Evolutionary conservation across 176 grass and related monocot species (phyloP).

Genomic region (Musa beccarii): DNA sequence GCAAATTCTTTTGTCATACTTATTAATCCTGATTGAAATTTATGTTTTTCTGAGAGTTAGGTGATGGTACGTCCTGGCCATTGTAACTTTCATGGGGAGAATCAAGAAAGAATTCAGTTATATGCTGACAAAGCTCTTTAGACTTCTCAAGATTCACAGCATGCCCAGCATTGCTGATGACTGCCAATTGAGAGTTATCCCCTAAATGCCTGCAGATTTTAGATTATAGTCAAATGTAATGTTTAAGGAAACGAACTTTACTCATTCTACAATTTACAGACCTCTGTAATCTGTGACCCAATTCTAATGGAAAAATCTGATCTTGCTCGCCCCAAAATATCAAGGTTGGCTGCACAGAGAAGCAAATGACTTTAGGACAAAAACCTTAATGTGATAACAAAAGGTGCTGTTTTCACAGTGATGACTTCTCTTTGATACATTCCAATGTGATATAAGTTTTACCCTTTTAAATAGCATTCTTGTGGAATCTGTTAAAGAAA

Average conservation of each 20-base stretch:
- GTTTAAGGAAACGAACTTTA: neutral
- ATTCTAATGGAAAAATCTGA: conserved; percentile 75
- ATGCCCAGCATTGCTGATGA: conserved; percentile 71
- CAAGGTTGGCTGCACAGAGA: conserved; percentile 43
- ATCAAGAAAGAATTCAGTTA: conserved; percentile 46
- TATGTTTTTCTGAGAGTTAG: neutral
- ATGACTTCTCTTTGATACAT: neutral
- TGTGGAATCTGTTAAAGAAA: neutral
- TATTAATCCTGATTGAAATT: neutral
- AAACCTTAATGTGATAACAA: neutral
- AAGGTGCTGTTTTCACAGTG: neutral
- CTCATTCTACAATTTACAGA: conserved; percentile 11
- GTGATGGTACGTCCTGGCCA: conserved; percentile 30
- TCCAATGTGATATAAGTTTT: neutral
- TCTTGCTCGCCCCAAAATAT: conserved; percentile 86
- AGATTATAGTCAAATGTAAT: neutral
- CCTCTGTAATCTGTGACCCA: conserved; percentile 83
- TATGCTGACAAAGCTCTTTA: conserved; percentile 41
- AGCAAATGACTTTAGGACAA: neutral
- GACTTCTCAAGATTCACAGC: conserved; percentile 94
- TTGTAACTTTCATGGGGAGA: conserved; percentile 32
- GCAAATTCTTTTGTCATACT: neutral
- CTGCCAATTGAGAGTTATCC: conserved; percentile 52
- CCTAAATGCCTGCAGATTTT: conserved; percentile 64
- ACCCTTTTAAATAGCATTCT: neutral